Percentiles rank a stretch among this genome's conserved stretches.
These are phyloP conservation scores for Leishmania amazonensis DNA, from an alignment of 208 protist species.

Conservation along the genomic window DNA sequence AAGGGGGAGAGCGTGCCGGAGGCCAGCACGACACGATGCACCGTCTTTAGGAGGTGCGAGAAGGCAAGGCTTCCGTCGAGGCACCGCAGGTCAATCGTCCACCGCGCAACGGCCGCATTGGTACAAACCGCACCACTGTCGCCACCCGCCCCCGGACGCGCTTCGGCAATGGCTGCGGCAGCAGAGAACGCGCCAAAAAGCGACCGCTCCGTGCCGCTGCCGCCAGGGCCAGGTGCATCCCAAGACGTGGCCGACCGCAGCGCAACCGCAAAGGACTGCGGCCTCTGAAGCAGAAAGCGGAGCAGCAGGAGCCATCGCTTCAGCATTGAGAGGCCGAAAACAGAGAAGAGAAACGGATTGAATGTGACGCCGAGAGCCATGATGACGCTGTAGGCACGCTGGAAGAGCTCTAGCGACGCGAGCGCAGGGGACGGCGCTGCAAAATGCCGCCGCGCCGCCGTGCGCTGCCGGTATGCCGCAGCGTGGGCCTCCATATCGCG, in stretches of 20 bases:
- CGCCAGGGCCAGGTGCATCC: background rate
- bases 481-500: conserved; percentile 20
- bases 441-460: background rate
- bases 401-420: conserved; percentile 45
- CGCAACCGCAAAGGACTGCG: conserved; percentile 52
- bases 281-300: conserved; percentile 65
- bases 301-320: conserved; percentile 80
- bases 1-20: conserved; percentile 96
- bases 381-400: conserved; percentile 70
- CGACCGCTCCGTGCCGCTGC: background rate
- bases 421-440: background rate
- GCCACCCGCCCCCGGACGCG: too few species aligned
- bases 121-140: background rate
- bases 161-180: background rate
- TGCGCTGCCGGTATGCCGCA: background rate
- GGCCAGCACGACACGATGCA: conserved; percentile 90
- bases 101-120: background rate
- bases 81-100: conserved; percentile 56
- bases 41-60: conserved; percentile 48
- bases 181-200: conserved; percentile 1
- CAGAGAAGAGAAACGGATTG: conserved; percentile 79
- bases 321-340: conserved; percentile 63
- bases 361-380: conserved; percentile 85
- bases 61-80: conserved; percentile 76
- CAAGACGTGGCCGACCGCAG: background rate